Evolutionary conservation across 768 basidiomycete genomes (phyloP).

Genomic region (Mycena crocata): DNA sequence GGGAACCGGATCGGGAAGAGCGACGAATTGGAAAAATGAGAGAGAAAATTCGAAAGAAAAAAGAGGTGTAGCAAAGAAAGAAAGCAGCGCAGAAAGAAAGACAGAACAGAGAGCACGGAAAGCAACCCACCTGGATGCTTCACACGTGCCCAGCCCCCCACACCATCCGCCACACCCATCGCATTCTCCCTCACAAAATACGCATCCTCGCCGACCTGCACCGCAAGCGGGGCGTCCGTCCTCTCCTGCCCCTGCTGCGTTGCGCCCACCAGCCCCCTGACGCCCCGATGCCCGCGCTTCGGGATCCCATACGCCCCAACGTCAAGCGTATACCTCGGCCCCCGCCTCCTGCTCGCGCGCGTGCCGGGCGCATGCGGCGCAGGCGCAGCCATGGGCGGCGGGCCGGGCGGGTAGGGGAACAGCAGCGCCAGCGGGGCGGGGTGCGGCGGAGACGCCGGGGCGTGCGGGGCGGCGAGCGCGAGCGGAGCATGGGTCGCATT

Average conservation of each 20-base stretch:
- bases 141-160: conserved; percentile 86
- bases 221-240: conserved; percentile 57
- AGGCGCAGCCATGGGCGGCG: conserved; percentile 42
- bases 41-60: background rate
- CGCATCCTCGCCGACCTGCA: conserved; percentile 93
- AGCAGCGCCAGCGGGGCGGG: conserved; percentile 45
- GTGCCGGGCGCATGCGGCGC: conserved; percentile 39
- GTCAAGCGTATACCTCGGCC: conserved; percentile 63
- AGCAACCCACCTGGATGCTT: conserved; percentile 47
- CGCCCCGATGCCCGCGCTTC: conserved; percentile 56
- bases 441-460: conserved; percentile 28
- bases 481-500: conserved; percentile 51
- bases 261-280: conserved; percentile 24
- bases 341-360: conserved; percentile 44
- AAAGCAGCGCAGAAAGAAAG: background rate
- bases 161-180: conserved; percentile 95
- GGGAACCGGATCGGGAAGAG: too few relatives aligned
- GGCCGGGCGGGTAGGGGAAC: conserved; percentile 46
- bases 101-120: conserved; percentile 23
- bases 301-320: conserved; percentile 90
- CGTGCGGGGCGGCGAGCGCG: conserved; percentile 57
- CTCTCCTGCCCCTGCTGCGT: conserved; percentile 30
- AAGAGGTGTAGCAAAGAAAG: background rate
- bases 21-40: background rate
- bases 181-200: conserved; percentile 87